These are phyloP conservation scores for Cladophialophora chaetospira DNA, from an alignment of 2,329 filamentous ascomycete genomes.

Conservation along the genomic window DNA sequence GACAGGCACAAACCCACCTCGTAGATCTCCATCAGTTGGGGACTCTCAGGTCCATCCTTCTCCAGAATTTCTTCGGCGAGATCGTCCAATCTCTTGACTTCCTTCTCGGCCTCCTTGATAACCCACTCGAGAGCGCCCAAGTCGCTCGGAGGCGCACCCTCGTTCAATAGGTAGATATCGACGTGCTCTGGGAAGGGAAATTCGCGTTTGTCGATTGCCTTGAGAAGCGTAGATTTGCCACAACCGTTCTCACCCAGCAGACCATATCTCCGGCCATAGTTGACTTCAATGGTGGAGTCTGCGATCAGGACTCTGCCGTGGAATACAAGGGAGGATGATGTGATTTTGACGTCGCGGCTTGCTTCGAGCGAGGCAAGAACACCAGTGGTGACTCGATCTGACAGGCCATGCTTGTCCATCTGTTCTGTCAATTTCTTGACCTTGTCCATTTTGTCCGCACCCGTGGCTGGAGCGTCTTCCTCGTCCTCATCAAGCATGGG, in stretches of 20 bases:
- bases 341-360: conserved; percentile 97
- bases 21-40: conserved; percentile 89
- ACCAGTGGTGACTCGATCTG: conserved; percentile 96
- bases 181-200: conserved; percentile 94
- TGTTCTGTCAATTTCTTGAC: conserved; percentile 87
- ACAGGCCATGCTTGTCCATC: conserved; percentile 94
- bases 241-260: conserved; percentile 98
- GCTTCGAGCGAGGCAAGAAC: conserved; percentile 81
- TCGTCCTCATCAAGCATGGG: conserved; percentile 66
- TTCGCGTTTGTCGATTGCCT: conserved; percentile 90
- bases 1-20: conserved; percentile 65
- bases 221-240: conserved; percentile 96
- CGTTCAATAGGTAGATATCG: conserved; percentile 97
- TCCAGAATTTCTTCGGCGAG: conserved; percentile 88
- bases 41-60: conserved; percentile 86
- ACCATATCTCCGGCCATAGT: conserved; percentile 89
- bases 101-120: conserved; percentile 87
- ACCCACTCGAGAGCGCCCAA: conserved; percentile 96
- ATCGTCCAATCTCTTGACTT: conserved; percentile 87
- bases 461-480: conserved; percentile 65
- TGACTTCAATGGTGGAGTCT: conserved; percentile 90
- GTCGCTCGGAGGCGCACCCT: conserved; percentile 87
- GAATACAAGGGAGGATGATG: conserved; percentile 89
- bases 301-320: conserved; percentile 95
- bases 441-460: conserved; percentile 72